A percentile compares a stretch with the other conserved stretches of the same genome.
Conservation (phyloP, 164 flowering plant genomes). For the Magnolia sinica region DNA sequence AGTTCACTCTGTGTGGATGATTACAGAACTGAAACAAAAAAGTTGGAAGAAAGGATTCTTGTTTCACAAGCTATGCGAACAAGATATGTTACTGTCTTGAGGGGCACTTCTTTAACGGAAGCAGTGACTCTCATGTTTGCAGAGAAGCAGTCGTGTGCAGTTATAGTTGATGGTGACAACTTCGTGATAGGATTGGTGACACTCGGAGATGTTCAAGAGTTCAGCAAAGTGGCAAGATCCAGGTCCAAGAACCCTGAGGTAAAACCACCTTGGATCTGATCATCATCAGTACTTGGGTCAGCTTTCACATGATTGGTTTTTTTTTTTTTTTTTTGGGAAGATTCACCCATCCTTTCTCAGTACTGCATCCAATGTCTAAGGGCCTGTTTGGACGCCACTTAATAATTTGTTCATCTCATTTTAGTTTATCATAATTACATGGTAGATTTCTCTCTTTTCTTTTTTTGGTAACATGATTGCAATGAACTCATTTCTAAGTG, state of each 20-base stretch:
- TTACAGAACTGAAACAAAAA: conserved; percentile 24
- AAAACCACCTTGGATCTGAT: neutral
- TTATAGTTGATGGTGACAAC: conserved; percentile 53
- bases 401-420: too few species aligned
- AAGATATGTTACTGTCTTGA: conserved; percentile 49
- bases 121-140: conserved; percentile 67
- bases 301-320: neutral
- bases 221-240: conserved; percentile 36
- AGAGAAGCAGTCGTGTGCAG: conserved; percentile 80
- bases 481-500: too few species aligned
- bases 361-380: too few species aligned
- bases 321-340: too few species aligned
- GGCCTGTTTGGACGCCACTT: too few species aligned
- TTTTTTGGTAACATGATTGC: too few species aligned
- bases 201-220: conserved; percentile 63
- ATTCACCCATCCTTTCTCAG: too few species aligned
- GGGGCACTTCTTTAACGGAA: conserved; percentile 58
- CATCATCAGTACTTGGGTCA: neutral
- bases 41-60: conserved; percentile 40
- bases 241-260: conserved; percentile 41
- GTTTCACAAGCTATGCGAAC: conserved; percentile 90
- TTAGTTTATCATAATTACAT: too few species aligned
- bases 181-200: conserved; percentile 53
- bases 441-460: too few species aligned
- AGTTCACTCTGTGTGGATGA: conserved; percentile 67